These are phyloP conservation scores for Arbutus unedo DNA, from an alignment of 148 eudicot genomes.

Conservation along the genomic window DNA sequence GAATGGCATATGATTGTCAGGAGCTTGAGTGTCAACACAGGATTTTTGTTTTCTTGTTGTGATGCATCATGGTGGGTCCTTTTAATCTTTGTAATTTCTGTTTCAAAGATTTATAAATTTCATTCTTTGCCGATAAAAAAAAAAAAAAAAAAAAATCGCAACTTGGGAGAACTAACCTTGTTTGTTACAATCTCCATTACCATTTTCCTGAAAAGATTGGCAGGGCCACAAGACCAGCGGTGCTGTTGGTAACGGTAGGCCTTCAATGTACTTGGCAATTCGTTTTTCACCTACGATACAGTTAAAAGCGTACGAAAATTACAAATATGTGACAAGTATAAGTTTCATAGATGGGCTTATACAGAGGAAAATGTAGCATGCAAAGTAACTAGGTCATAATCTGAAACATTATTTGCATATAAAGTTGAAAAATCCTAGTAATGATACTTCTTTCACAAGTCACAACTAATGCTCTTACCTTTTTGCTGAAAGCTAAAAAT, in stretches of 20 bases:
- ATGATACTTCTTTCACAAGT: background rate
- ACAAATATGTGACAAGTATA: background rate
- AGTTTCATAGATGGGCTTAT: background rate
- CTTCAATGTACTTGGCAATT: slow-evolving; percentile 53
- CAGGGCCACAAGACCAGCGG: slow-evolving; percentile 66
- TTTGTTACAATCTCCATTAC: slow-evolving; percentile 41
- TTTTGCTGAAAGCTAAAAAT: too few relatives aligned
- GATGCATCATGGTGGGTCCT: too few relatives aligned
- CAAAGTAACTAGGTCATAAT: background rate
- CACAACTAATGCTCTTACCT: background rate
- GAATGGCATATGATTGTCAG: background rate
- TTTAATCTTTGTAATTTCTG: too few relatives aligned
- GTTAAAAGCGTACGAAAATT: background rate
- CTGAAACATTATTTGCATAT: background rate
- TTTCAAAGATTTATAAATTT: too few relatives aligned
- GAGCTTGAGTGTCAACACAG: too few relatives aligned
- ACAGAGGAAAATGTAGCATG: background rate
- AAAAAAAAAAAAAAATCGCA: background rate
- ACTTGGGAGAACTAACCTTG: slow-evolving; percentile 25
- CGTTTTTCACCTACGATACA: slow-evolving; percentile 44
- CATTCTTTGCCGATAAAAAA: too few relatives aligned
- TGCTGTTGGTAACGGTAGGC: slow-evolving; percentile 60
- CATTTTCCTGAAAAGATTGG: slow-evolving; percentile 62
- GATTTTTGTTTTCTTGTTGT: too few relatives aligned
- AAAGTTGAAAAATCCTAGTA: background rate